These are phyloP conservation scores for Aspergillus sp. DNA, from an alignment of 2,329 filamentous ascomycete genomes.

Conservation along the genomic window DNA sequence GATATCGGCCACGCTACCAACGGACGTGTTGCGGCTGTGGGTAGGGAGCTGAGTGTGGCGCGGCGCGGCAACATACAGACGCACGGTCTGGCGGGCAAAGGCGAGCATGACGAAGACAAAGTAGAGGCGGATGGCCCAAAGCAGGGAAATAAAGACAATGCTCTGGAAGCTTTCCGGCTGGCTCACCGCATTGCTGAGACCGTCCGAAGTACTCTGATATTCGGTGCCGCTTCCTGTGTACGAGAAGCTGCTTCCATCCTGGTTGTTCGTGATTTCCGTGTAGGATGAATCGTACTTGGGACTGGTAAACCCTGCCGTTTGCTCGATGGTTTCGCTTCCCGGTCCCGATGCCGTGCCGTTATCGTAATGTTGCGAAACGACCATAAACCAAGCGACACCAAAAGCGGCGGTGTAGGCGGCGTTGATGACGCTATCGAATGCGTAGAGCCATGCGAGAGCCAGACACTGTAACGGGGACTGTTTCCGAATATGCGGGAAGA, in stretches of 20 bases:
- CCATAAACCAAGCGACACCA: constrained; percentile 75
- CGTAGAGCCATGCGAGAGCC: constrained; percentile 74
- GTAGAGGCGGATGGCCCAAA: constrained; percentile 72
- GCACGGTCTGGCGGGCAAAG: constrained; percentile 67
- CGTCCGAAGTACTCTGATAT: constrained; percentile 29
- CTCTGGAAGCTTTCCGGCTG: constrained; percentile 62
- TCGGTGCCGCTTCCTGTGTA: constrained; percentile 35
- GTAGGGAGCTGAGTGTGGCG: constrained; percentile 31
- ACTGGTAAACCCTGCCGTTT: constrained; percentile 56
- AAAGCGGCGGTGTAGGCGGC: constrained; percentile 73
- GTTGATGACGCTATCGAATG: constrained; percentile 74
- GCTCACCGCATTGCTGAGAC: constrained; percentile 55
- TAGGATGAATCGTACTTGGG: constrained; percentile 52
- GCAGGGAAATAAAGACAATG: constrained; percentile 62
- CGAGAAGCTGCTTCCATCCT: constrained; percentile 34
- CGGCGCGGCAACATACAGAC: constrained; percentile 44
- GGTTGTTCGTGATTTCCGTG: constrained; percentile 41
- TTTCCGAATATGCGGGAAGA: constrained; percentile 70
- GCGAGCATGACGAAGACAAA: constrained; percentile 76
- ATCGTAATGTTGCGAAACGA: constrained; percentile 51
- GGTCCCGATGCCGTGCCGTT: constrained; percentile 36
- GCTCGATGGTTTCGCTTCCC: constrained; percentile 49
- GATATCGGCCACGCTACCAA: constrained; percentile 37
- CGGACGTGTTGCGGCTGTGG: constrained; percentile 35
- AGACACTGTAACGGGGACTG: constrained; percentile 72